Evolutionary conservation across 139 green algal genomes (phyloP), one percentile per base, ranked within the genome.

Genomic region (Coelastrella sp.): DNA sequence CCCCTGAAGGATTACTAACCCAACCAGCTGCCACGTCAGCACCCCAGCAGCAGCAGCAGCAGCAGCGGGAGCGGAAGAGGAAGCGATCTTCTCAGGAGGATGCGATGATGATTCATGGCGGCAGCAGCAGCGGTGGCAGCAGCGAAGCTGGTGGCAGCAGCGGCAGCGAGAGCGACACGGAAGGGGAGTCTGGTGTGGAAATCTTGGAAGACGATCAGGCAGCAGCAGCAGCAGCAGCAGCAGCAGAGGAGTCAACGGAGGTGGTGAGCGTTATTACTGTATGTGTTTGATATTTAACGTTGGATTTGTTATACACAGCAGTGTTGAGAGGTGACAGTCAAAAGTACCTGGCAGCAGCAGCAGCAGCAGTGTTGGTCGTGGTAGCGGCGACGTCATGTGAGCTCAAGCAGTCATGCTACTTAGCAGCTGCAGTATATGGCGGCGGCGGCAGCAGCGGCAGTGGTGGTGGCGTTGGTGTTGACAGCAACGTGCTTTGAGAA

Each of bases 211-310:
- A 87, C 10, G 77, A 19, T 20, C 8, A 54, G 47, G 78, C 47
- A 84, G 78, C 78, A 84, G 78, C 54, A 84, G 78, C 78, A 74
- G 54, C 78, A 66, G 78, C 54, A 84, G 78, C 54, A 84, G 78
- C 7, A 68, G 47, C 54, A 16, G 78, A 32, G 47, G 47, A 20
- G 32, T 47, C 32, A 47, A 47, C 32, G 32, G 32, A 47, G 32
- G 32, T 47, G 32, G 32, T 47, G 32, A 47, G 32, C 0, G 32
- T 47, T 47, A 47, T 47, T 47, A 47, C 32, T 47, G 32, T 47
- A 47, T 47, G 32, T 47, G 32, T 47, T 47, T 47, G 32, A 47
- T 47, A 1, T 47, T 47, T 47, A 47, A 47, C 1, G 32, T 47
- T 47, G 32, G 32, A 47, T 47, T 1, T 47, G 32, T 47, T 47